phyloP scores from a whole-genome alignment of 768 basidiomycete species.

The Russula virescens region DNA sequence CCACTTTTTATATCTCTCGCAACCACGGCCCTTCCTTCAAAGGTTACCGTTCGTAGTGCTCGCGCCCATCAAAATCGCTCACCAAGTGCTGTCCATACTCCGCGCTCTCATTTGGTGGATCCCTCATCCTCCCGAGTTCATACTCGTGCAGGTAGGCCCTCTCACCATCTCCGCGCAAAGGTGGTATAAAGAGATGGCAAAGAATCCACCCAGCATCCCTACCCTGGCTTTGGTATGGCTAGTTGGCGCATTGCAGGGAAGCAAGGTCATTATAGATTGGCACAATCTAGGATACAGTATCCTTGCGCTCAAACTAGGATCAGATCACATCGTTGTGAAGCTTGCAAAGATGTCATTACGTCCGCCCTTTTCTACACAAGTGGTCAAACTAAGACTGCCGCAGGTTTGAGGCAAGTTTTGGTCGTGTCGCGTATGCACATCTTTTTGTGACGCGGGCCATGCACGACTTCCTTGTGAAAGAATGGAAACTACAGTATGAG shows the following conservation, averaged over 20 bases:
- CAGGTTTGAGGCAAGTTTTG: constrained; percentile 85
- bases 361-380: constrained; percentile 2
- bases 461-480: constrained; percentile 57
- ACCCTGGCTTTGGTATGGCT: constrained; percentile 84
- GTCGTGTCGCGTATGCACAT: constrained; percentile 77
- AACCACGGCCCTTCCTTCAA: constrained; percentile 51
- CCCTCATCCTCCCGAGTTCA: constrained; percentile 66
- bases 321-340: constrained; percentile 59
- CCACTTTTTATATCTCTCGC: constrained; percentile 59
- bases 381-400: not conserved
- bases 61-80: constrained; percentile 74
- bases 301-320: constrained; percentile 74
- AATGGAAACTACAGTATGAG: constrained; percentile 75
- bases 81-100: constrained; percentile 63
- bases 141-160: constrained; percentile 78
- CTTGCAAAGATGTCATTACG: constrained; percentile 64
- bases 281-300: constrained; percentile 97
- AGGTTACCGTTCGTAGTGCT: constrained; percentile 60
- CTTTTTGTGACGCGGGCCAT: constrained; percentile 91
- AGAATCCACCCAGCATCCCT: constrained; percentile 98
- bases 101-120: constrained; percentile 55
- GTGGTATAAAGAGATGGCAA: constrained; percentile 16
- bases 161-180: not conserved
- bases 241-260: constrained; percentile 57
- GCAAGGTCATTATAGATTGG: constrained; percentile 96